phyloP scores from a whole-genome alignment of 768 basidiomycete genomes.

The Coprinopsis marcescibilis region DNA sequence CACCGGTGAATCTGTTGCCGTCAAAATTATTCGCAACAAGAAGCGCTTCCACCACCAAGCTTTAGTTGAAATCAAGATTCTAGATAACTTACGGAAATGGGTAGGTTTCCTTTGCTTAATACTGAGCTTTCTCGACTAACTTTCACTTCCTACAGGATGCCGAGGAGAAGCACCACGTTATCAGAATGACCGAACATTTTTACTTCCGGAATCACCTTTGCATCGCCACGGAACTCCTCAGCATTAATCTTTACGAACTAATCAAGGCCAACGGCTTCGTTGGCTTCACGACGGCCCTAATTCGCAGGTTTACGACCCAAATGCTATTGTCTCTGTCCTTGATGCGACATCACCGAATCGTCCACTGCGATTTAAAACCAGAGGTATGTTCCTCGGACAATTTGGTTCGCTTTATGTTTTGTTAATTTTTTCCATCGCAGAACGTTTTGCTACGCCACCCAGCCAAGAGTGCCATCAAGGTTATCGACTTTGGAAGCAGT shows the following conservation, averaged over 20 bases:
- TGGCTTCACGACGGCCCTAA: slow-evolving; percentile 93
- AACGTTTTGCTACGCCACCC: slow-evolving; percentile 94
- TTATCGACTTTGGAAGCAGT: slow-evolving; percentile 98
- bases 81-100: slow-evolving; percentile 97
- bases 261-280: slow-evolving; percentile 99
- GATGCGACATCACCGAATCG: slow-evolving; percentile 95
- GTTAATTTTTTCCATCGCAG: slow-evolving; percentile 34
- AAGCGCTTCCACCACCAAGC: slow-evolving; percentile 99
- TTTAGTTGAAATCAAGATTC: slow-evolving; percentile 96
- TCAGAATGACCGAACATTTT: slow-evolving; percentile 98
- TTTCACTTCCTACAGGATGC: slow-evolving; percentile 66
- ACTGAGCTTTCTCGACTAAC: slow-evolving; percentile 1
- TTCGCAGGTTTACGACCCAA: slow-evolving; percentile 93
- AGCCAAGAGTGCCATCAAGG: slow-evolving; percentile 93
- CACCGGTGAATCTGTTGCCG: slow-evolving; percentile 93
- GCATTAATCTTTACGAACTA: slow-evolving; percentile 97
- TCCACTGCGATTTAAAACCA: slow-evolving; percentile 98
- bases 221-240: slow-evolving; percentile 96
- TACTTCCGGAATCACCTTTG: slow-evolving; percentile 97
- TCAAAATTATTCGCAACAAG: slow-evolving; percentile 99
- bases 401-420: slow-evolving; percentile 2
- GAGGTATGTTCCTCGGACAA: slow-evolving; percentile 60
- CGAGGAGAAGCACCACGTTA: slow-evolving; percentile 94
- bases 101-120: slow-evolving; percentile 39
- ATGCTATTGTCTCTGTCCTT: slow-evolving; percentile 88